These are phyloP conservation scores for Mycena vitilis DNA, from an alignment of 768 basidiomycete species.

Conservation along the genomic window DNA sequence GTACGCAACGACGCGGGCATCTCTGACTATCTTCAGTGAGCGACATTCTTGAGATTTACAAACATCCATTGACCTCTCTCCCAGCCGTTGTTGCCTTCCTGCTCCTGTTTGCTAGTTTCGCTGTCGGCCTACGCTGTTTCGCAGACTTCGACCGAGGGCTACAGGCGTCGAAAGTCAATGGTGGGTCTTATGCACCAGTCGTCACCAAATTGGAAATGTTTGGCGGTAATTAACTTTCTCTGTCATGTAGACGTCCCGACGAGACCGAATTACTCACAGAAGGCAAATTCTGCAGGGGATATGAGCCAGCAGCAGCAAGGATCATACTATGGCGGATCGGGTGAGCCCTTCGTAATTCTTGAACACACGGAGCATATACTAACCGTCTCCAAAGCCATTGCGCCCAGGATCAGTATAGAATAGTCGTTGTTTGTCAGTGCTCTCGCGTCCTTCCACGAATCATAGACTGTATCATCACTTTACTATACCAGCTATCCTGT, in stretches of 20 bases:
- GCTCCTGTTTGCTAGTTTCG: conserved; percentile 79
- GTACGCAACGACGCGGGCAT: conserved; percentile 81
- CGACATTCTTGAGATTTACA: conserved; percentile 38
- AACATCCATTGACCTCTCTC: neutral
- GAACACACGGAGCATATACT: neutral
- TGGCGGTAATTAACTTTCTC: conserved; percentile 48
- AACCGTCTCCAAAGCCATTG: conserved; percentile 48
- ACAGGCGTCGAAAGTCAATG: conserved; percentile 74
- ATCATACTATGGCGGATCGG: conserved; percentile 62
- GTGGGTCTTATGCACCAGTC: conserved; percentile 61
- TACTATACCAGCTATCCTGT: conserved; percentile 33
- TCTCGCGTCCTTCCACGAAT: conserved; percentile 20
- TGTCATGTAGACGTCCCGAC: conserved; percentile 58
- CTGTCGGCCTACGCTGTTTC: conserved; percentile 82
- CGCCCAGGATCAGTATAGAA: conserved; percentile 83
- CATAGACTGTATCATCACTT: conserved; percentile 31
- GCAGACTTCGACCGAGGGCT: conserved; percentile 87
- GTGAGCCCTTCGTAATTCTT: neutral
- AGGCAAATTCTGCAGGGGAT: conserved; percentile 52
- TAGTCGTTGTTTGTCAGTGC: conserved; percentile 6
- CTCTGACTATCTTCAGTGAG: conserved; percentile 84
- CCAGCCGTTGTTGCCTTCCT: conserved; percentile 82
- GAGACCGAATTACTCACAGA: conserved; percentile 56
- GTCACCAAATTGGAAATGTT: conserved; percentile 45
- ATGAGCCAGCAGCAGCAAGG: conserved; percentile 58